Evolutionary conservation across 176 grass and related monocot genomes (phyloP).

Genomic region (Pontederia crassipes): DNA sequence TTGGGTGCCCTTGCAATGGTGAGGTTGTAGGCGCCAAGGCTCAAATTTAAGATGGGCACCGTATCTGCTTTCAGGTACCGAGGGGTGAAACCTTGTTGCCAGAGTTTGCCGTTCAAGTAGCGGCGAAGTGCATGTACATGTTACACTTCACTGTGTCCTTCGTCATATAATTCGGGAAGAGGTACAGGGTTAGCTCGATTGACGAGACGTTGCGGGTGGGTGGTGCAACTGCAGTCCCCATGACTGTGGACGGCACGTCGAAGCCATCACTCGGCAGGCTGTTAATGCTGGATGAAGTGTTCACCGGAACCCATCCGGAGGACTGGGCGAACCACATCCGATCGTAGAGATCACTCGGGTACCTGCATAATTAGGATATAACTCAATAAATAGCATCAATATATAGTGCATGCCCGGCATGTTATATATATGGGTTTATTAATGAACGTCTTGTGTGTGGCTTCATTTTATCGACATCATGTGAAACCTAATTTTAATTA

Average conservation of each 20-base stretch:
- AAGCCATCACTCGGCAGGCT: conserved; percentile 7
- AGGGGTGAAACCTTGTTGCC: not conserved
- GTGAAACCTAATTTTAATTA: too few relatives aligned
- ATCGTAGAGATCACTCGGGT: too few relatives aligned
- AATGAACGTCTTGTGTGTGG: too few relatives aligned
- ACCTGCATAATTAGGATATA: too few relatives aligned
- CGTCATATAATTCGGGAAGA: not conserved
- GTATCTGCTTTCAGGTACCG: conserved; percentile 1
- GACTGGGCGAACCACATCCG: too few relatives aligned
- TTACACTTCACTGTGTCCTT: not conserved
- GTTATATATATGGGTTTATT: too few relatives aligned
- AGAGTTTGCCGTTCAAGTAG: conserved; percentile 1
- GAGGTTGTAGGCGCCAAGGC: not conserved
- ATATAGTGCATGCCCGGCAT: too few relatives aligned
- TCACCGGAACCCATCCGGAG: not conserved
- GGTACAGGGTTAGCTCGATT: not conserved
- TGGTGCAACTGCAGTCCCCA: conserved; percentile 23
- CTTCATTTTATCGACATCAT: too few relatives aligned
- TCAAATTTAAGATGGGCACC: not conserved
- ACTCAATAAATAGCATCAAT: too few relatives aligned
- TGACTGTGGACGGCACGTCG: conserved; percentile 17
- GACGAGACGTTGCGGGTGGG: not conserved
- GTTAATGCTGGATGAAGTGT: not conserved
- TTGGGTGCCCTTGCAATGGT: conserved; percentile 9
- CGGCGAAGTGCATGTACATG: not conserved